Evolutionary conservation across 169 alveolate species (phyloP).

Genomic region (Plasmodium gonderi): DNA sequence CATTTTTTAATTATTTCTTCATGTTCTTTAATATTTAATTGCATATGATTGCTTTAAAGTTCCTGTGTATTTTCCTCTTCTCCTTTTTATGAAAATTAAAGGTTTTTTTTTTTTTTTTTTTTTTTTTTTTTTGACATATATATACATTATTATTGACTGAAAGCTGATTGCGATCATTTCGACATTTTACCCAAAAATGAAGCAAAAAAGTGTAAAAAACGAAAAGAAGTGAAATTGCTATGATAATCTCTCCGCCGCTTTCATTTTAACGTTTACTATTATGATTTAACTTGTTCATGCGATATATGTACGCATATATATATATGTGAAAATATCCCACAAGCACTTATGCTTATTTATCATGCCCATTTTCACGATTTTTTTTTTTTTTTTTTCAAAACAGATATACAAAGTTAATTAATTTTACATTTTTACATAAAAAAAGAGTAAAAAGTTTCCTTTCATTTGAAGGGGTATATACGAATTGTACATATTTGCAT

Average conservation of each 20-base stretch:
- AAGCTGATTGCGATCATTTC: background rate
- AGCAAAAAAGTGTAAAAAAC: background rate
- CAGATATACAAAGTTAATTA: background rate
- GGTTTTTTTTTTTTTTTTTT: conserved; percentile 1
- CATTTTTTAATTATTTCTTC: background rate
- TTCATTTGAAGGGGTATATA: background rate
- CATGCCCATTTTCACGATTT: background rate
- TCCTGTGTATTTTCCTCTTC: conserved; percentile 15
- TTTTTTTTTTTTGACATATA: background rate
- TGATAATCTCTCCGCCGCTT: background rate
- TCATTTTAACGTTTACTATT: background rate
- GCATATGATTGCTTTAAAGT: background rate
- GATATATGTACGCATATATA: background rate
- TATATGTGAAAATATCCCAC: background rate
- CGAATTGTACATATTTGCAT: background rate
- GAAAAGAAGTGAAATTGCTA: background rate
- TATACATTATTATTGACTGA: background rate
- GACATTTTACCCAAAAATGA: background rate
- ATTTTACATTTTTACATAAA: background rate
- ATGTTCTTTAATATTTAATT: background rate
- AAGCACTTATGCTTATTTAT: background rate
- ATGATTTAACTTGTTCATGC: background rate
- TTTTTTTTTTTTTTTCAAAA: background rate
- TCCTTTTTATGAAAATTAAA: background rate
- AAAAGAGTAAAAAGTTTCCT: background rate